These are phyloP conservation scores for Colletotrichum kahawae DNA, from an alignment of 2,329 filamentous ascomycete genomes.

Conservation along the genomic window DNA sequence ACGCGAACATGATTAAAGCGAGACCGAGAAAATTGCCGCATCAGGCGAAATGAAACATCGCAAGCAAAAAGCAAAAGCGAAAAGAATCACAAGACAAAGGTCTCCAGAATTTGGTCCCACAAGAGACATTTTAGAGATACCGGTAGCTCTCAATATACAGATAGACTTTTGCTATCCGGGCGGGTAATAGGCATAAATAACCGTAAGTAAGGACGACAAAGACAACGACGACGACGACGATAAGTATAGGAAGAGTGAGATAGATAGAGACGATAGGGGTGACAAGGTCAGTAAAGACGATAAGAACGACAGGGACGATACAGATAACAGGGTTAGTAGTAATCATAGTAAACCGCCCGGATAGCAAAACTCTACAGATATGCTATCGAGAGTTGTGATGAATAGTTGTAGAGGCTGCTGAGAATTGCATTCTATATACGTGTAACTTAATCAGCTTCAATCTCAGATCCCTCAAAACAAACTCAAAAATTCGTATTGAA, in stretches of 20 bases:
- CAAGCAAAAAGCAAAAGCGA: neutral
- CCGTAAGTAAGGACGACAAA: no score
- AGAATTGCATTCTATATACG: rapidly evolving
- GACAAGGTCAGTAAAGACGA: no score
- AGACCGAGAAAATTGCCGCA: neutral
- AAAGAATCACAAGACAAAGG: neutral
- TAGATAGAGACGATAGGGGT: no score
- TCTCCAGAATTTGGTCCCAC: neutral
- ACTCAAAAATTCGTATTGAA: neutral
- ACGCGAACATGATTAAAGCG: neutral
- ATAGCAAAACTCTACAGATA: neutral
- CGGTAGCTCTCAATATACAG: neutral
- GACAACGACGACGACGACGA: no score
- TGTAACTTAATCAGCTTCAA: neutral
- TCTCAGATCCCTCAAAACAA: neutral
- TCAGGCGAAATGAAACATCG: neutral
- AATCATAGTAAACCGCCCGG: no score
- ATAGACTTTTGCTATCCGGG: no score
- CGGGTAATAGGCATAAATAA: no score
- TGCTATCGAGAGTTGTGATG: rapidly evolving
- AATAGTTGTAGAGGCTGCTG: neutral
- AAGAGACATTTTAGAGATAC: neutral
- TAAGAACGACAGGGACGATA: no score
- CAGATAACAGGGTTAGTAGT: no score
- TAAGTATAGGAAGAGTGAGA: no score